Evolutionary conservation across 148 eudicot species (phyloP).

Genomic region (Chenopodium quinoa): DNA sequence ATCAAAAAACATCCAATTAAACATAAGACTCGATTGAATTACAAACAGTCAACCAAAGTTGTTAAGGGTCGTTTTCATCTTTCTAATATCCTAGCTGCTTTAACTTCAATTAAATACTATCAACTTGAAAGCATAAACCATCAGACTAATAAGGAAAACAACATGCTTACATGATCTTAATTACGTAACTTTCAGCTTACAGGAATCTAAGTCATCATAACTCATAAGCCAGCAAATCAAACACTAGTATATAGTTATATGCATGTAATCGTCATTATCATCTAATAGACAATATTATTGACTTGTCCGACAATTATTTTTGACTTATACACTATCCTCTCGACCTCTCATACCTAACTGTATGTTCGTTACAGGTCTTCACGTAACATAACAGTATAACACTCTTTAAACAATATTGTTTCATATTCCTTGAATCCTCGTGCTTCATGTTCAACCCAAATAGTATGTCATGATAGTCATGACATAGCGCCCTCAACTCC

Average conservation of each 20-base stretch:
- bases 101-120: neutral
- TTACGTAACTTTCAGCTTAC: neutral
- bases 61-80: neutral
- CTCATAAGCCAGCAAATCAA: neutral
- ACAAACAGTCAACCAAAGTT: slow-evolving; percentile 1
- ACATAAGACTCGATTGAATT: too few species aligned
- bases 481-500: too few species aligned
- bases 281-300: neutral
- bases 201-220: neutral
- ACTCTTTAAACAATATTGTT: neutral
- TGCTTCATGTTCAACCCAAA: neutral
- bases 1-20: too few species aligned
- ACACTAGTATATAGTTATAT: neutral
- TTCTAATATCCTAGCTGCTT: neutral
- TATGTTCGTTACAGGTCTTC: neutral
- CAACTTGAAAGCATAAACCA: slow-evolving; percentile 7
- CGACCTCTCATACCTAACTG: neutral
- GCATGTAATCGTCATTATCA: neutral
- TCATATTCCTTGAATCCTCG: neutral
- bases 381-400: neutral
- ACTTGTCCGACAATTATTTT: neutral
- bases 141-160: neutral
- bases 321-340: neutral
- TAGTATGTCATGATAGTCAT: neutral
- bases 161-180: slow-evolving; percentile 13